Conservation (phyloP, 768 basidiomycete species). For the Trametes maxima region DNA sequence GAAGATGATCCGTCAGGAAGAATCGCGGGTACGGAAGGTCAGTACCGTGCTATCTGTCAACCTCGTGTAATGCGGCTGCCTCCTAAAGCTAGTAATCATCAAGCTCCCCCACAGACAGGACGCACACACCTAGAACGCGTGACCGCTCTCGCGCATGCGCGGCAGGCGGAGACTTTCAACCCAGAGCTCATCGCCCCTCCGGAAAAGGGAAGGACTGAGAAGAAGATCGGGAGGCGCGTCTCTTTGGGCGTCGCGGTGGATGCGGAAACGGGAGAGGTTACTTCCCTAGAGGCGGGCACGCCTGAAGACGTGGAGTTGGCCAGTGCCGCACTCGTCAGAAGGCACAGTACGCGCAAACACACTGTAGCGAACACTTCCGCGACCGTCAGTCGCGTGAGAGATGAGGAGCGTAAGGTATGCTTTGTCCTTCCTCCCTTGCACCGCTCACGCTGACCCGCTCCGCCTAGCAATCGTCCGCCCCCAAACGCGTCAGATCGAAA, state of each 20-base stretch:
- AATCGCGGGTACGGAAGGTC: conserved; percentile 55
- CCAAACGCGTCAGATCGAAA: conserved; percentile 61
- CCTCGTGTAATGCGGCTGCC: background rate
- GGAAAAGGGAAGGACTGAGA: conserved; percentile 13
- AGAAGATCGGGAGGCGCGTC: conserved; percentile 49
- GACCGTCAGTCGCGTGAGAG: conserved; percentile 64
- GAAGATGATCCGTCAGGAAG: conserved; percentile 59
- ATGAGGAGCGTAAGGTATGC: conserved; percentile 58
- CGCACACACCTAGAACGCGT: conserved; percentile 61
- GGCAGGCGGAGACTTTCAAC: conserved; percentile 69
- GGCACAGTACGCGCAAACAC: conserved; percentile 67
- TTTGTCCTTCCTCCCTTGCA: background rate
- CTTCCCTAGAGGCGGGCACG: conserved; percentile 35
- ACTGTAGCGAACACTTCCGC: conserved; percentile 74
- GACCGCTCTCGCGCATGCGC: conserved; percentile 66
- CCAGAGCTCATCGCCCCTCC: conserved; percentile 44
- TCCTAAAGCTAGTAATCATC: background rate
- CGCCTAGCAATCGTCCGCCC: conserved; percentile 41
- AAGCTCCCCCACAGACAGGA: conserved; percentile 45
- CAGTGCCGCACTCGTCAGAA: conserved; percentile 24
- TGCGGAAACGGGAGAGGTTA: conserved; percentile 61
- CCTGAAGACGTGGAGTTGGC: background rate
- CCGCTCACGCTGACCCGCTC: background rate
- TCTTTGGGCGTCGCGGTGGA: conserved; percentile 57
- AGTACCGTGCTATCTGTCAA: background rate